These are phyloP conservation scores for Candida tallmaniae DNA, from an alignment of 805 yeast species.

Conservation along the genomic window DNA sequence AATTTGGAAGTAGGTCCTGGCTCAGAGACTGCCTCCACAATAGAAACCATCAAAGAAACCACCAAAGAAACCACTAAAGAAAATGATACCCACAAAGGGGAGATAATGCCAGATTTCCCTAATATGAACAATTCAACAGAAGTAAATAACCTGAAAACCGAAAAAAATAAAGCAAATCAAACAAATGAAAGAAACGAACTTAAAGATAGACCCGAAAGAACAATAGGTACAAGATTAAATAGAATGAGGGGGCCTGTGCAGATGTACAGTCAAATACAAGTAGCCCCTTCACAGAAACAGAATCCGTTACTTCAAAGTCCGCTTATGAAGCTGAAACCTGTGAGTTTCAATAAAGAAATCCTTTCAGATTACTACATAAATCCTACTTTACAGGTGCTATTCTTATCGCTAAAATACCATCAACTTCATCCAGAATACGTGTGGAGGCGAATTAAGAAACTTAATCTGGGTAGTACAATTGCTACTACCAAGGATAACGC, in stretches of 20 bases:
- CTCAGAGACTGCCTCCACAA: background rate
- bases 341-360: constrained; percentile 53
- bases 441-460: constrained; percentile 47
- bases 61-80: background rate
- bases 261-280: constrained; percentile 35
- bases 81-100: background rate
- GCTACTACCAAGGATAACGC: constrained; percentile 28
- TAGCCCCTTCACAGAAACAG: constrained; percentile 64
- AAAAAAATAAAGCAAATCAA: background rate
- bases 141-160: no score
- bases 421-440: constrained; percentile 75
- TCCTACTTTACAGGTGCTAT: constrained; percentile 51
- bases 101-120: background rate
- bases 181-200: background rate
- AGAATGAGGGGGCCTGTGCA: constrained; percentile 8
- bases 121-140: background rate
- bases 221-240: background rate
- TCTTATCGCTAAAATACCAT: constrained; percentile 67
- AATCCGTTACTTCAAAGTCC: constrained; percentile 59
- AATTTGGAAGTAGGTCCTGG: background rate
- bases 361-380: constrained; percentile 60
- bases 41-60: background rate
- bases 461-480: constrained; percentile 30
- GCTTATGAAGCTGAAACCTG: constrained; percentile 45
- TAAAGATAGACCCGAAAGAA: background rate